These are phyloP conservation scores for Allomyces javanicus DNA, from an alignment of 192 early-diverging fungal species.

Conservation along the genomic window DNA sequence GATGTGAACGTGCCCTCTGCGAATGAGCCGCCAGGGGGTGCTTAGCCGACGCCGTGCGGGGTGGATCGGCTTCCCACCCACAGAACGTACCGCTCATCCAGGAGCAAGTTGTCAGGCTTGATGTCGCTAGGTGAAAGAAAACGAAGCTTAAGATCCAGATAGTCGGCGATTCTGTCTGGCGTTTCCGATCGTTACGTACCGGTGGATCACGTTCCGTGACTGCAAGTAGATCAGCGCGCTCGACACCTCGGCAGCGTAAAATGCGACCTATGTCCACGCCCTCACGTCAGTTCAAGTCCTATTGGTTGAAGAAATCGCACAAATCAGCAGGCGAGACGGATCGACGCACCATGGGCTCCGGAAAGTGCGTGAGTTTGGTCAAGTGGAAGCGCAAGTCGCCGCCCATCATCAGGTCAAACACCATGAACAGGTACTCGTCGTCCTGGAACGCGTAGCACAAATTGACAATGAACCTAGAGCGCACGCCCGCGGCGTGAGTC, in stretches of 20 bases:
- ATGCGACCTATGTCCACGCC: constrained; percentile 6
- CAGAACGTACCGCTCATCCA: constrained; percentile 23
- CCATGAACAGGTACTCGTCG: constrained; percentile 43
- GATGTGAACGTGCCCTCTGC: constrained; percentile 5
- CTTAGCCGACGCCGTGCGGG: too few relatives aligned
- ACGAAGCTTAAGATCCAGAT: neutral
- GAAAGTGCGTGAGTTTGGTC: constrained; percentile 18
- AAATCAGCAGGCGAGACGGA: neutral
- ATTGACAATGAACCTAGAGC: constrained; percentile 8
- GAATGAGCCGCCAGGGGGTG: neutral
- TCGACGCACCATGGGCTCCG: constrained; percentile 38
- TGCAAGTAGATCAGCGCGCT: constrained; percentile 51
- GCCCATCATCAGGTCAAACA: constrained; percentile 33
- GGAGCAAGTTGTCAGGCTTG: constrained; percentile 64
- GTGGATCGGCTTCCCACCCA: too few relatives aligned
- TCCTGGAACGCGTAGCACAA: constrained; percentile 40
- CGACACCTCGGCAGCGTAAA: constrained; percentile 51
- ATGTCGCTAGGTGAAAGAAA: neutral
- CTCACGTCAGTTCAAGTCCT: neutral
- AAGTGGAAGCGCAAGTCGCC: constrained; percentile 39
- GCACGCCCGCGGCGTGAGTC: too few relatives aligned
- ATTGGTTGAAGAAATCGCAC: neutral
- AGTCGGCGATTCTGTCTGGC: too few relatives aligned
- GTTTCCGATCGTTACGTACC: neutral
- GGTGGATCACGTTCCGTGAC: constrained; percentile 44